phyloP scores from a whole-genome alignment of 495 filamentous ascomycete genomes.

The Penicillium longicatenatum region DNA sequence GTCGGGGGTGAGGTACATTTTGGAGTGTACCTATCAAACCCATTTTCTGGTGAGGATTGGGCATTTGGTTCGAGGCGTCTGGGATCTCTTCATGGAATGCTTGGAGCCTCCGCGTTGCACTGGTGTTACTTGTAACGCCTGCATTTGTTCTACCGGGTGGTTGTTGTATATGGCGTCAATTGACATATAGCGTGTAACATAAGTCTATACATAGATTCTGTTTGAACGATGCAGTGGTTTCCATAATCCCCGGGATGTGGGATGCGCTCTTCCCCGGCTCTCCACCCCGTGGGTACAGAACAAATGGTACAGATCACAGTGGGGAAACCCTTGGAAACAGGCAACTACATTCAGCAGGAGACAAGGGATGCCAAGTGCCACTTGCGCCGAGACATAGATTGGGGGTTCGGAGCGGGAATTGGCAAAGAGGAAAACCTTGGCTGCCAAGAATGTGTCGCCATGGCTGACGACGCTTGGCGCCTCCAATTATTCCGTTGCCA shows the following conservation, averaged over 20 bases:
- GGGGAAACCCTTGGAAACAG: neutral
- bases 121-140: neutral
- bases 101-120: neutral
- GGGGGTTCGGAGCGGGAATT: conserved; percentile 33
- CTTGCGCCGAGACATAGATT: conserved; percentile 17
- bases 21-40: neutral
- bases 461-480: conserved; percentile 24
- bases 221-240: neutral
- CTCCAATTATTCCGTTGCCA: neutral
- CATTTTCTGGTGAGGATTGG: neutral
- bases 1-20: neutral
- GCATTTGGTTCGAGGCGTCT: conserved; percentile 1
- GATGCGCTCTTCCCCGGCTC: neutral
- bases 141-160: neutral
- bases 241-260: neutral
- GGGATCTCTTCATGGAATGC: conserved; percentile 3
- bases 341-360: neutral
- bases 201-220: neutral
- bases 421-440: conserved; percentile 36
- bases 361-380: conserved; percentile 17
- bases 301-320: neutral
- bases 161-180: conserved; percentile 1
- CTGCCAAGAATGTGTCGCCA: conserved; percentile 32
- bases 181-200: conserved; percentile 1
- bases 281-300: neutral